Evolutionary conservation across 352 stramenopile genomes (phyloP), one percentile per base, ranked within the genome.

Genomic region (Pythium brassicae): DNA sequence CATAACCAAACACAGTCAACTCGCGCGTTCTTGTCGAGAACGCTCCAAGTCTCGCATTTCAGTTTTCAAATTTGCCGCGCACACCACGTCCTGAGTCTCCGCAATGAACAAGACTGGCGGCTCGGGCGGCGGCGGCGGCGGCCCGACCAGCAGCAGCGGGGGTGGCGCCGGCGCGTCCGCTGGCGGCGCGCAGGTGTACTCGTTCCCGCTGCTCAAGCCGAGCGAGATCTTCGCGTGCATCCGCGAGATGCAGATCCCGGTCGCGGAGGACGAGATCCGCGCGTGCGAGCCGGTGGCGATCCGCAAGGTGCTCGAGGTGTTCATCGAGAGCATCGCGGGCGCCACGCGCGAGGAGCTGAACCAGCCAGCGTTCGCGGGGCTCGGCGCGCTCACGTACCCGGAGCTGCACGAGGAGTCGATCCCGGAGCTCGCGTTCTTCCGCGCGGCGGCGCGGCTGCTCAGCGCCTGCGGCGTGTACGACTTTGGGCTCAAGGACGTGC

Each of bases 401-500:
- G 89, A 98, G 65, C 68, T 99, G 1, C 94, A 99, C 70, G 74
- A 96, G 50, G 91, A 98, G 23, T 94, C 77, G n/a, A 82, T 98
- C 20, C 76, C 88, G 2, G 92, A 98, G 57, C 65, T 98, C 17
- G 86, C 88, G 22, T 98, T 98, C 67, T 98, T 98, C 65, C 76
- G 77, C 59, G 79, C 94, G 26, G 70, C 94, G 4, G 83, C 77
- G 55, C 92, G 89, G 62, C 83, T 98, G 52, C 90, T 99, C 67
- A 64, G 66, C 7, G 87, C 87, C 35, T 98, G 91, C 53, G 96
- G 95, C 27, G 83, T 98, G 23, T 63, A 90, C 62, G 95, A 99
- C 65, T 99, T 99, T 76, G 81, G 79, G 5, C 83, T 97, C 44
- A 86, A 87, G 23, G 97, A 99, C 63, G 61, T 99, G 39, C 66